Evolutionary conservation across 2,329 filamentous ascomycete genomes (phyloP).

Genomic region (Neopestalotiopsis clavispora): DNA sequence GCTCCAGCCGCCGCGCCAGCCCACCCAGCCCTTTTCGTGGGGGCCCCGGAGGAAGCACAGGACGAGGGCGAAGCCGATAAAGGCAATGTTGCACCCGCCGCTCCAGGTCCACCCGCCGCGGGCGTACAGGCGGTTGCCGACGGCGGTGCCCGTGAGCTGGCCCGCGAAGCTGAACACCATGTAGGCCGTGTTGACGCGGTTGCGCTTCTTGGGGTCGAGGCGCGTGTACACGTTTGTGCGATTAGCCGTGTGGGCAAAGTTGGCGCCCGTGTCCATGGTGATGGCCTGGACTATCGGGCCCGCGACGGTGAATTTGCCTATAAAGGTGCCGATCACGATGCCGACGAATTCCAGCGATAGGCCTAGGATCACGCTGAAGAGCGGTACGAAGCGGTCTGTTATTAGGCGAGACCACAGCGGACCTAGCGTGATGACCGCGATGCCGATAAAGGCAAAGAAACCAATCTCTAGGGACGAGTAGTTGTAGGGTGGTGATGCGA

Average conservation of each 20-base stretch:
- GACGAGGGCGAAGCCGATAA: conserved; percentile 41
- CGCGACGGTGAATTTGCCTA: conserved; percentile 67
- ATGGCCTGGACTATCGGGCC: conserved; percentile 77
- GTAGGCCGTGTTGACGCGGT: conserved; percentile 81
- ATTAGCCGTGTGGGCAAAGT: conserved; percentile 77
- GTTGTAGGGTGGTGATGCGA: conserved; percentile 71
- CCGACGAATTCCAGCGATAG: conserved; percentile 63
- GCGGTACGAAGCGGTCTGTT: conserved; percentile 72
- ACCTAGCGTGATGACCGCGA: conserved; percentile 69
- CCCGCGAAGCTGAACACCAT: conserved; percentile 79
- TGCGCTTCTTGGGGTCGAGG: conserved; percentile 73
- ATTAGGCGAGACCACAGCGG: conserved; percentile 74
- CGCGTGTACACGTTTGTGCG: conserved; percentile 67
- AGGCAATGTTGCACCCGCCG: conserved; percentile 46
- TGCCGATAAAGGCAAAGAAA: conserved; percentile 78
- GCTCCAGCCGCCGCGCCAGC: conserved; percentile 48
- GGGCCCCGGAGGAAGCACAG: conserved; percentile 43
- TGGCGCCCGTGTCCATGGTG: conserved; percentile 72
- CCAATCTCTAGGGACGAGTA: conserved; percentile 74
- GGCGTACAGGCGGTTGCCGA: conserved; percentile 58
- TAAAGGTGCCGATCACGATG: conserved; percentile 71
- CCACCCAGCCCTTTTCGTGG: conserved; percentile 45
- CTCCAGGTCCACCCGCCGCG: conserved; percentile 56
- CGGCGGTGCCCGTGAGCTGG: conserved; percentile 72
- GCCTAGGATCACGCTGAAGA: conserved; percentile 70